These are phyloP conservation scores for Leptographium flavum DNA, from an alignment of 2,329 filamentous ascomycete genomes.

Conservation along the genomic window DNA sequence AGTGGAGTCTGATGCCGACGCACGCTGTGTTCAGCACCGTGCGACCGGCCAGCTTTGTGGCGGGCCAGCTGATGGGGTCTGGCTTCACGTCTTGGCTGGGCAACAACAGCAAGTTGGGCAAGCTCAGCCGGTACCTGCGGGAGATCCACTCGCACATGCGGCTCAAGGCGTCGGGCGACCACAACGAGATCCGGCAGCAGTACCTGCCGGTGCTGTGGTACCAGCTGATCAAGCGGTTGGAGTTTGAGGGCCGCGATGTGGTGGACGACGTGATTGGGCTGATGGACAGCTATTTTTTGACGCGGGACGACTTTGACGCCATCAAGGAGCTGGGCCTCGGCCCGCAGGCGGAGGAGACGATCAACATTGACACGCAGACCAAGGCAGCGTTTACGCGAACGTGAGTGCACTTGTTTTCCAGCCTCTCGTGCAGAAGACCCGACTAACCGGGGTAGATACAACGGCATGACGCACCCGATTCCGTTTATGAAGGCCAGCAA, in stretches of 20 bases:
- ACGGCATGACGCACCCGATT: conserved; percentile 70
- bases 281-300: conserved; percentile 96
- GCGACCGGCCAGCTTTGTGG: conserved; percentile 71
- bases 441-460: conserved; percentile 46
- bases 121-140: conserved; percentile 66
- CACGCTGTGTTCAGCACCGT: conserved; percentile 95
- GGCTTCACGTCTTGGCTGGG: conserved; percentile 86
- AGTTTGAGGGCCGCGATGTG: conserved; percentile 65
- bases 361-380: conserved; percentile 71
- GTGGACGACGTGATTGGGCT: conserved; percentile 76
- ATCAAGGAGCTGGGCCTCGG: conserved; percentile 87
- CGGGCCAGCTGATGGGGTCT: conserved; percentile 62
- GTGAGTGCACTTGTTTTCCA: conserved; percentile 25
- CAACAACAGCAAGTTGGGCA: conserved; percentile 79
- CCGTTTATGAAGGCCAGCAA: conserved; percentile 92
- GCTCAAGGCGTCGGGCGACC: conserved; percentile 74
- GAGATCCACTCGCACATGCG: conserved; percentile 98
- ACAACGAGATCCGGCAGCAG: conserved; percentile 86
- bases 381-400: conserved; percentile 81
- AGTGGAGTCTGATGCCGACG: conserved; percentile 95
- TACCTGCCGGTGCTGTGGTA: conserved; percentile 85
- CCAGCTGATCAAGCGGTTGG: conserved; percentile 58
- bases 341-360: conserved; percentile 57
- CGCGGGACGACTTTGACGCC: conserved; percentile 85
- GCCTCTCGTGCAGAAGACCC: background rate